phyloP scores from a whole-genome alignment of 495 filamentous ascomycete species.

The Penicillium antarcticum region DNA sequence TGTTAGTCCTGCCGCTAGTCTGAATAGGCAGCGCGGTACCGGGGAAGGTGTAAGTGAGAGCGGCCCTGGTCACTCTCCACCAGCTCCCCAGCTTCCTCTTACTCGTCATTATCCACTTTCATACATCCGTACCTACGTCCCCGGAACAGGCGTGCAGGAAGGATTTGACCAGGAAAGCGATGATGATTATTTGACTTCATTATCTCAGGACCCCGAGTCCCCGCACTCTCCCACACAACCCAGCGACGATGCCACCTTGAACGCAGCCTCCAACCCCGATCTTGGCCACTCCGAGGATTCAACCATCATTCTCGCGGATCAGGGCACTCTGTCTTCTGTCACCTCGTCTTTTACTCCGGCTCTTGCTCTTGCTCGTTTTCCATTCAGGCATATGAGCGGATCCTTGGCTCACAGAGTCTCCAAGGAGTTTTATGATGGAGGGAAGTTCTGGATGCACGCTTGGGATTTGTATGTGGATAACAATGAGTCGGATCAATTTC shows the following conservation, averaged over 20 bases:
- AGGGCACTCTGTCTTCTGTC: neutral
- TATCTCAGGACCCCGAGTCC: neutral
- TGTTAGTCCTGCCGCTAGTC: constrained; percentile 18
- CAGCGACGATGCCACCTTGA: too few species aligned
- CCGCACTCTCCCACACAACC: too few species aligned
- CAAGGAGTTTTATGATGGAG: constrained; percentile 51
- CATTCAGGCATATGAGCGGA: constrained; percentile 54
- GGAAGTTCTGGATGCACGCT: constrained; percentile 52
- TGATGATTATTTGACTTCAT: neutral
- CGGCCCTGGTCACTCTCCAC: neutral
- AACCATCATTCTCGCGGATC: neutral
- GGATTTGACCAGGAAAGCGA: neutral
- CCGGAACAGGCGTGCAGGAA: too few species aligned
- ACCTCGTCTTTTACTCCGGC: constrained; percentile 56
- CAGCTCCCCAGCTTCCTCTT: too few species aligned
- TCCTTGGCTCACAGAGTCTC: constrained; percentile 46
- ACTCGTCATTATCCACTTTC: neutral
- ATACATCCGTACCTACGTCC: constrained; percentile 1
- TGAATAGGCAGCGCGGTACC: neutral
- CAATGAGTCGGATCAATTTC: neutral
- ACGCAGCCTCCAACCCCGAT: too few species aligned
- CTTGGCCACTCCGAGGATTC: neutral
- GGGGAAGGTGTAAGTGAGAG: neutral
- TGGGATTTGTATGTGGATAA: constrained; percentile 72
- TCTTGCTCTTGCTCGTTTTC: constrained; percentile 54